Base-by-base conservation (phyloP, 1,139 yeast genomes). In the Yamadazyma songkhlaensis region DNA sequence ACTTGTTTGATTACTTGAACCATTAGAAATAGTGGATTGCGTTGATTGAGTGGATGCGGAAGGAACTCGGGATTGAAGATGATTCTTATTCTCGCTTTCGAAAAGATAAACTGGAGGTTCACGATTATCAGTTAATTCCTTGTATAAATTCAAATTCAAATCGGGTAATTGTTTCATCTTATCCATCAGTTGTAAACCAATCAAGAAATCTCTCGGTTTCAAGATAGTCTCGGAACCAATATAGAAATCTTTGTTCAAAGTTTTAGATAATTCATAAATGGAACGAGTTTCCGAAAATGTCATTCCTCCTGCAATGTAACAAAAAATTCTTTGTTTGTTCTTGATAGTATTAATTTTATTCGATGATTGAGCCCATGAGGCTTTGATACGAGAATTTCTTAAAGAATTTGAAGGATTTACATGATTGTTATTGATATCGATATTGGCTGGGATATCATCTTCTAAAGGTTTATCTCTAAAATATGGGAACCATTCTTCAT, bases 221-320 rank as follows among this genome's bases (percentile, higher is more conserved):
- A 85, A 60, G 3, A 89, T 63, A 36, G 84, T 80, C 53, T 86
- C 95, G 6, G 95, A 83, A 0, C 98, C 98, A 42, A 92, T 67
- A 44, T 84, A 79, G 23, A 92, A 75, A 46, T 88, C 96, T 54
- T 80, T 82, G 49, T 84, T 78, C 42, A 77, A 69, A 33, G 74
- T 62, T 13, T 67, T 60, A 6, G 88, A 75, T 34, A 89, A 69
- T 48, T 87, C 94, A 50, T 87, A 84, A 10, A 84, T 81, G 5
- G 88, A 74, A 41, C 94, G 74, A 31, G 85, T 65, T 57, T 94
- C 99, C 3, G 90, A 77, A 47, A 84, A 79, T 0, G 97, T 88
- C 29, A 86, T 64, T 9, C 98, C 98, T 15, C 99, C 99, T 1
- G 94, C 85, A 28, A 89, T 77, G 54, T 81, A 92, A 43, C 89